Evolutionary conservation across 2,329 filamentous ascomycete species (phyloP), one percentile per base, ranked within the genome.

Genomic region (Aspergillus sp.): DNA sequence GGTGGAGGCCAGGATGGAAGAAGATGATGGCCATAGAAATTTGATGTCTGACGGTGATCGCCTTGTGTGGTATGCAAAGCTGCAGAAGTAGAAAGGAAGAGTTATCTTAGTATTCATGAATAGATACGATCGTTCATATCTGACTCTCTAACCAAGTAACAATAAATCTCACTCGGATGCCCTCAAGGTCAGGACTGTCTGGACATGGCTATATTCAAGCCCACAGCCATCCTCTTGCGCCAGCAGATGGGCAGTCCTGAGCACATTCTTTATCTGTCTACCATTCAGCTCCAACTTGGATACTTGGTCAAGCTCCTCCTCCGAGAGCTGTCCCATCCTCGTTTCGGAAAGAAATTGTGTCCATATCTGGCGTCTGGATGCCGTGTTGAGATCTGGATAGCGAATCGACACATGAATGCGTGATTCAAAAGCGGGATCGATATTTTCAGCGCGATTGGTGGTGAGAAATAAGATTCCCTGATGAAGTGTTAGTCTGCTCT

Each of bases 381-480:
- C 44, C 3, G 41, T 41, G 28, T 63, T 63, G 3, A 74, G 62
- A 8, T 73, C 65, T 2, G 64, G 51, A 50, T 74, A 75, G 7
- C 65, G 32, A 7, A 61, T 39, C 2, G 53, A 56, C 2, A 65
- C 43, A 65, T 64, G 72, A 31, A 76, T 73, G 6, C 73, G 65
- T 27, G 66, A 70, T 42, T 73, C 65, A 40, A 76, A 73, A 4
- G 71, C 72, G 3, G 59, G 50, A 41, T 75, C 72, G 44, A 74
- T 69, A 5, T 65, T 68, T 6, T 60, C 52, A 12, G 70, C 66
- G 6, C 70, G 66, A 50, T 76, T 76, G 5, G 66, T 69, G 5
- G 69, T 72, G 9, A 73, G 57, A 45, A 75, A 69, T 31, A 74
- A 59, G 38, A 73, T 70, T 6, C 70, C 71, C 46, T 70, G 53